Conservation (phyloP, 768 basidiomycete species). For the Kockovaella imperatae region DNA sequence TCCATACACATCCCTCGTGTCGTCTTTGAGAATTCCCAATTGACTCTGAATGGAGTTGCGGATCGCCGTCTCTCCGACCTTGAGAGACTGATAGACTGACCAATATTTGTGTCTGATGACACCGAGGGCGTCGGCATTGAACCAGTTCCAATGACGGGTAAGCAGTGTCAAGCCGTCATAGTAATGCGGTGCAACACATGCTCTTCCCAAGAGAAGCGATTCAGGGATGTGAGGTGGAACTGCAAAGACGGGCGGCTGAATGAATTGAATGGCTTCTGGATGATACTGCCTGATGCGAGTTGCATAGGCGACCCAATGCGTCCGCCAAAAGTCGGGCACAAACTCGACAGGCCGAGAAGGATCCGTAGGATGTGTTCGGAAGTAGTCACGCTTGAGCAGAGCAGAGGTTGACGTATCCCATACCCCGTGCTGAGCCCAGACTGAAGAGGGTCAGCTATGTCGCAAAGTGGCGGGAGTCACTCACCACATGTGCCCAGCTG, state of each 20-base stretch:
- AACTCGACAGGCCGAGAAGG: constrained; percentile 19
- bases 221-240: constrained; percentile 34
- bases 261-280: constrained; percentile 41
- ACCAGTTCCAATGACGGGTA: constrained; percentile 45
- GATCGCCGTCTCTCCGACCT: constrained; percentile 75
- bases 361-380: constrained; percentile 16
- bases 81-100: constrained; percentile 57
- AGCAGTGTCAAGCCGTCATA: constrained; percentile 45
- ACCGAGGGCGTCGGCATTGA: constrained; percentile 81
- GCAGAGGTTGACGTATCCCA: constrained; percentile 31
- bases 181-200: constrained; percentile 36
- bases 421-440: constrained; percentile 45
- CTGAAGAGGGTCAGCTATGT: constrained; percentile 9
- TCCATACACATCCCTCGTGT: constrained; percentile 56
- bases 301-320: constrained; percentile 34
- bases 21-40: constrained; percentile 66
- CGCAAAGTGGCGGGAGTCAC: constrained; percentile 6
- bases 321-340: constrained; percentile 32
- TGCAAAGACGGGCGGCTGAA: constrained; percentile 40
- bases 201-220: constrained; percentile 26
- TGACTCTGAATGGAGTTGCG: constrained; percentile 74
- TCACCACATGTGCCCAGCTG: constrained; percentile 42
- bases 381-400: constrained; percentile 34
- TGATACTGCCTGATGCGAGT: constrained; percentile 27
- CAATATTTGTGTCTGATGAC: constrained; percentile 60